Conservation (phyloP, 2,329 filamentous ascomycete genomes). For the Paecilomyces dactylethromorphus region DNA sequence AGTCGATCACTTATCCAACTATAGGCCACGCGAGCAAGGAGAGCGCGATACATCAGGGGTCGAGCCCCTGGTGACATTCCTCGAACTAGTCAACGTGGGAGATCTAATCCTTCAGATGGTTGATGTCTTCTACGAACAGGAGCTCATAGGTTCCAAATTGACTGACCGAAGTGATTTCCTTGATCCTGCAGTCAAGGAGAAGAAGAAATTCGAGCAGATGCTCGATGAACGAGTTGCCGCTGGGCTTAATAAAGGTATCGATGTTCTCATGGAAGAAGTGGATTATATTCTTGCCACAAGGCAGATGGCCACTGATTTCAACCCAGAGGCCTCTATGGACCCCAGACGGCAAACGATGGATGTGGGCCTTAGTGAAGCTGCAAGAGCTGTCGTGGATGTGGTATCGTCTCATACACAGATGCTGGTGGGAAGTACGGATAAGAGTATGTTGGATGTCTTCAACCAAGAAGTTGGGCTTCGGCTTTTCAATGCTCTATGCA, state of each 20-base stretch:
- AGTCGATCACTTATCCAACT: constrained; percentile 80
- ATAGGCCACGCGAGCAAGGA: constrained; percentile 70
- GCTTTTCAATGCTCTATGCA: constrained; percentile 86
- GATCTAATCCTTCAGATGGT: constrained; percentile 98
- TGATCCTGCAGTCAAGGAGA: constrained; percentile 83
- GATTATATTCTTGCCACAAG: constrained; percentile 90
- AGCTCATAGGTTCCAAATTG: constrained; percentile 74
- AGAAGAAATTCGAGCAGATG: constrained; percentile 99
- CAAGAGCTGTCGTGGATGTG: constrained; percentile 72
- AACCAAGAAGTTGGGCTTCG: constrained; percentile 94
- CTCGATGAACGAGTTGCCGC: constrained; percentile 94
- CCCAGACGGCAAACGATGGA: constrained; percentile 27
- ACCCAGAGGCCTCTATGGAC: constrained; percentile 51
- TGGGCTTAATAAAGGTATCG: constrained; percentile 93
- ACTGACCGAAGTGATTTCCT: constrained; percentile 92
- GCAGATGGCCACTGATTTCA: constrained; percentile 83
- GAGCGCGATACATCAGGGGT: constrained; percentile 67
- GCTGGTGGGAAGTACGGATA: constrained; percentile 91
- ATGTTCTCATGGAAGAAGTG: constrained; percentile 96
- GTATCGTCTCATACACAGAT: constrained; percentile 86
- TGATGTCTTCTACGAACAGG: constrained; percentile 96
- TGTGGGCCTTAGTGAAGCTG: constrained; percentile 68
- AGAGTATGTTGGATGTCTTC: constrained; percentile 97
- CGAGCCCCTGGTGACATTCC: constrained; percentile 86
- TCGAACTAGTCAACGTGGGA: constrained; percentile 95